Base-by-base conservation (phyloP, 345 rosid genomes). In the Salix udensis region DNA sequence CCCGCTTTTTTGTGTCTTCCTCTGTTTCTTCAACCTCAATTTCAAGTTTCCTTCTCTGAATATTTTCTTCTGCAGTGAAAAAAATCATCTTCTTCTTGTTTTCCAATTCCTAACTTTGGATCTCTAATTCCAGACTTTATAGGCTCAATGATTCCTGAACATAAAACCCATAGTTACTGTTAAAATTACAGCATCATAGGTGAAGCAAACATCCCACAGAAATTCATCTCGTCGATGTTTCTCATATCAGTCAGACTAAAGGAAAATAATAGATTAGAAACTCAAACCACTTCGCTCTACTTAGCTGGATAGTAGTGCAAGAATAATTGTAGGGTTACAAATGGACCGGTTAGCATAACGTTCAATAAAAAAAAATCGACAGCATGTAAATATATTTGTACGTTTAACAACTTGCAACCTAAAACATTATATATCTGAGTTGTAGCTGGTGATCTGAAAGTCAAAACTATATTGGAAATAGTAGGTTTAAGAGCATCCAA, bases 21-120 rank as follows among this genome's bases (percentile, higher is more conserved):
- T 93, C 97, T 7, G 98, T 91, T 80, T 89, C 99, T 84, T 96
- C 94, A 37, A 93, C 80, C 88, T 96, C 97, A 39, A 93, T 85
- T 77, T 93, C 96, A 68, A 96, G 97, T 83, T 89, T 96, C 76
- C 76, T 91, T 76, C 99, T 86, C 84, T 92, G 98, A 74, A 93
- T 96, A 81, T 93, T 96, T 82, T 96, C 98, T 85, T 90, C 99
- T 1, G 98, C 89, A 23, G 99, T 96, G n/a, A 78, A 91, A 93
- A 83, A 80, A 96, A 83, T 96, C 99, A 62, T 96, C 98, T 82
- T 96, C 97, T 87, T 96, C 99, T 86, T 96, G 99, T 71, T 96
- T 96, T 34, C 99, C 99, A 82, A 96, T 78, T 67, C 99, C 98
- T 39, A 96, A 86, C 81, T 91, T 96, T 16, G 97, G 91, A 66